phyloP scores from a whole-genome alignment of 78 protist species.

The Dictyostelium firmibasis region DNA sequence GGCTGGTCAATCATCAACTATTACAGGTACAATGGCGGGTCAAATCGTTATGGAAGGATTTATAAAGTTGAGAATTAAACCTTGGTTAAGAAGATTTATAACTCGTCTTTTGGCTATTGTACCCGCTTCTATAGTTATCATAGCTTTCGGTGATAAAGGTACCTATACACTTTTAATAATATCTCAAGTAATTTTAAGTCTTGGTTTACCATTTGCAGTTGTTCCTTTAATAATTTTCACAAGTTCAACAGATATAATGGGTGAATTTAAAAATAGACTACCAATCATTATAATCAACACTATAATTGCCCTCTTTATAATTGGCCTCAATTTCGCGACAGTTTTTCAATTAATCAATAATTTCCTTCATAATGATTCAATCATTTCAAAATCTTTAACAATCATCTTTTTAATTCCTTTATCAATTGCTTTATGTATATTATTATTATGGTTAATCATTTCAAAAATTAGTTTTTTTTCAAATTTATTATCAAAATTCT shows the following conservation, averaged over 20 bases:
- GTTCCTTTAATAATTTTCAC: slow-evolving; percentile 81
- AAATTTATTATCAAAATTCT: background rate
- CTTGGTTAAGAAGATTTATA: slow-evolving; percentile 82
- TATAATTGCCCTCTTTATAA: background rate
- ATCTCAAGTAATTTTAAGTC: slow-evolving; percentile 46
- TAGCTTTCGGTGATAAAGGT: background rate
- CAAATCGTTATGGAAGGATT: slow-evolving; percentile 92
- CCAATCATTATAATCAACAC: background rate
- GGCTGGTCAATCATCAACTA: slow-evolving; percentile 89
- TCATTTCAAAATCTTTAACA: background rate
- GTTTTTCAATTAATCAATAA: background rate
- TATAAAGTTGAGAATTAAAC: slow-evolving; percentile 65
- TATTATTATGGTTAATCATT: background rate
- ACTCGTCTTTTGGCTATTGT: slow-evolving; percentile 87
- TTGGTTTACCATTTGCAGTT: slow-evolving; percentile 88
- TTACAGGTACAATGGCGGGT: slow-evolving; percentile 90
- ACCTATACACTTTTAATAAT: slow-evolving; percentile 29
- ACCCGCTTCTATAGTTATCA: slow-evolving; percentile 68
- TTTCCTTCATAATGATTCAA: background rate
- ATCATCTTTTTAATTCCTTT: background rate
- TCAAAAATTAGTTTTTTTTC: background rate
- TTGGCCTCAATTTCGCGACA: slow-evolving; percentile 3
- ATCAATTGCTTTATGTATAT: background rate
- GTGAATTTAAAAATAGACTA: slow-evolving; percentile 1
- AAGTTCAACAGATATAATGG: slow-evolving; percentile 21